Percentiles rank a stretch among this genome's conserved stretches.
Evolutionary conservation across 1,284 basidiomycete genomes (phyloP).

Genomic region (Moesziomyces sp.): DNA sequence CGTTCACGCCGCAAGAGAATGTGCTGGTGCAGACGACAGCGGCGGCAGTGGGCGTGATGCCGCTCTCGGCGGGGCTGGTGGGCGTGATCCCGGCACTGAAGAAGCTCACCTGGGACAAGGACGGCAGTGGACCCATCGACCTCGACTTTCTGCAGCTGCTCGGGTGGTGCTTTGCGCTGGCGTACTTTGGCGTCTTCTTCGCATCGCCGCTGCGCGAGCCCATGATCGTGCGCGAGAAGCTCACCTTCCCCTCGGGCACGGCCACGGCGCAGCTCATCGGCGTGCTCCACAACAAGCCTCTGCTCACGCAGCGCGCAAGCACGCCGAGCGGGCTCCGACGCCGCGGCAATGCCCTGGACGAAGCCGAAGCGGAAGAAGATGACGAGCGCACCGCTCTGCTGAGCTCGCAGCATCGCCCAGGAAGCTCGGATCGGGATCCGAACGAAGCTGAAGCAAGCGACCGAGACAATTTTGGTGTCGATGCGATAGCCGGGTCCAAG

Average conservation of each 20-base stretch:
- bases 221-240: slow-evolving; percentile 93
- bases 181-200: slow-evolving; percentile 80
- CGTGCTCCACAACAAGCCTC: slow-evolving; percentile 76
- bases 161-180: slow-evolving; percentile 45
- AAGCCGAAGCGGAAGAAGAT: slow-evolving; percentile 10
- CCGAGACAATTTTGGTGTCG: background rate
- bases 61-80: slow-evolving; percentile 88
- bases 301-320: slow-evolving; percentile 2
- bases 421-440: background rate
- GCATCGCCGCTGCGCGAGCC: slow-evolving; percentile 92
- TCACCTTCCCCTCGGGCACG: slow-evolving; percentile 91
- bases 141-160: slow-evolving; percentile 27
- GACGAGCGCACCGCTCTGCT: slow-evolving; percentile 26
- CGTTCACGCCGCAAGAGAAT: slow-evolving; percentile 87
- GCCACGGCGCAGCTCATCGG: slow-evolving; percentile 95
- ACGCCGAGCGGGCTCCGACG: background rate
- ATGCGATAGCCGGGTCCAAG: slow-evolving; percentile 12
- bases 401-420: slow-evolving; percentile 2
- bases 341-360: slow-evolving; percentile 2
- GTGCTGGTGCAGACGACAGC: slow-evolving; percentile 92
- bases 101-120: slow-evolving; percentile 78
- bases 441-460: slow-evolving; percentile 1
- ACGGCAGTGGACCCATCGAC: slow-evolving; percentile 80
- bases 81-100: slow-evolving; percentile 91
- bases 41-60: slow-evolving; percentile 81